Percentiles rank a stretch among this genome's conserved stretches.
Conservation (phyloP, 768 basidiomycete genomes). For the Termitomyces sp. region DNA sequence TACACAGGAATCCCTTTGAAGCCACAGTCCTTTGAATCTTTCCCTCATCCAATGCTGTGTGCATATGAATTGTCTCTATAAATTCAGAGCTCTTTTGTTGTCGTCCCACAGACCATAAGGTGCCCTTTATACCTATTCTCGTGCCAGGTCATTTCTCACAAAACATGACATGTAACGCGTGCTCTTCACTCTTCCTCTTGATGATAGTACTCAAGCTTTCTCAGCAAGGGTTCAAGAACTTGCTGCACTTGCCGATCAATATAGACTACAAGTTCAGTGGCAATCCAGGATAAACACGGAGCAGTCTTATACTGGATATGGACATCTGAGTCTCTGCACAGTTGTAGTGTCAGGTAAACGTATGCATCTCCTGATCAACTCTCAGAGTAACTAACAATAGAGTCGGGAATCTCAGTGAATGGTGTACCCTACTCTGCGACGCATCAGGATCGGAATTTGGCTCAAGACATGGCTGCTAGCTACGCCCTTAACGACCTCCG, state of each 20-base stretch:
- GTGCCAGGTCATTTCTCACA: background rate
- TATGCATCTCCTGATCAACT: background rate
- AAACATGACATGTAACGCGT: background rate
- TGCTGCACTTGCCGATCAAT: background rate
- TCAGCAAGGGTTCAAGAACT: background rate
- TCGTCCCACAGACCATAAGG: background rate
- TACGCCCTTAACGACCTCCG: background rate
- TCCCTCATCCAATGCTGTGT: background rate
- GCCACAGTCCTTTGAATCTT: background rate
- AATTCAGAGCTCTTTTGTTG: background rate
- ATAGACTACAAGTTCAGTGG: background rate
- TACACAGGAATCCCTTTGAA: background rate
- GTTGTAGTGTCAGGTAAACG: background rate
- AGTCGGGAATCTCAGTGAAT: background rate
- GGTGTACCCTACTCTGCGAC: background rate
- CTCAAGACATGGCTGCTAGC: background rate
- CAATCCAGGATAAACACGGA: too few species aligned
- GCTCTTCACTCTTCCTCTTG: background rate
- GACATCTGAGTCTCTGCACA: background rate
- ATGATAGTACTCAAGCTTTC: background rate
- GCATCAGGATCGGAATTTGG: background rate
- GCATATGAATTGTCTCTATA: background rate
- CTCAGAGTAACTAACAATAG: background rate
- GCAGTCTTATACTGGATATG: background rate
- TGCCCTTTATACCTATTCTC: background rate